These are phyloP conservation scores for Cicer chorassanicum DNA, from an alignment of 306 rosid genomes.

Conservation along the genomic window DNA sequence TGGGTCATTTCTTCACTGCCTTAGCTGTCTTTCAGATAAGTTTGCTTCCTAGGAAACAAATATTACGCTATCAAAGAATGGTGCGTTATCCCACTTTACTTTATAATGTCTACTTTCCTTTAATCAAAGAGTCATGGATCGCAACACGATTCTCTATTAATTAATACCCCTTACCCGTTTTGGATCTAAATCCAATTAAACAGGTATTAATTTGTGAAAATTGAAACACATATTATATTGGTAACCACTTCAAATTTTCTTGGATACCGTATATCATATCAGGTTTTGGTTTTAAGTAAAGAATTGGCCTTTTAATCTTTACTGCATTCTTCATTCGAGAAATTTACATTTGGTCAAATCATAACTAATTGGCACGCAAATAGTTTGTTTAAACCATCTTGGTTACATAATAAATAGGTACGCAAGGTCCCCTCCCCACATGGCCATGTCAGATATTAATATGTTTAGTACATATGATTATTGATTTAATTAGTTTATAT, in stretches of 20 bases:
- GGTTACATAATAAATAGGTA: neutral
- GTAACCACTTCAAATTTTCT: neutral
- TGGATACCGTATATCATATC: too few relatives aligned
- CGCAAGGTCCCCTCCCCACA: conserved; percentile 15
- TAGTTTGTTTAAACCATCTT: neutral
- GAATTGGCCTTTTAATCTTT: too few relatives aligned
- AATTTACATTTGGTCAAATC: too few relatives aligned
- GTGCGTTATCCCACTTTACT: conserved; percentile 39
- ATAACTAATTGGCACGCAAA: too few relatives aligned
- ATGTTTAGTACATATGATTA: neutral
- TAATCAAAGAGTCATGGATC: neutral
- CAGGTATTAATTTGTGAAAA: neutral
- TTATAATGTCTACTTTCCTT: conserved; percentile 35
- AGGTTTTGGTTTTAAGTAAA: too few relatives aligned
- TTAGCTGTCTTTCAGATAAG: conserved; percentile 66
- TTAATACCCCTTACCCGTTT: neutral
- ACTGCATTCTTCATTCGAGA: too few relatives aligned
- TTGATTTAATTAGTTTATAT: too few relatives aligned
- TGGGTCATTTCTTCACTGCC: conserved; percentile 58
- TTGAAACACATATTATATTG: neutral
- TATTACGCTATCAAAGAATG: conserved; percentile 37
- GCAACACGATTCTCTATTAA: conserved; percentile 16
- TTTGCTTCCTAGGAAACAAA: conserved; percentile 77
- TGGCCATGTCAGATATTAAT: neutral
- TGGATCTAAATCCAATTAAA: conserved; percentile 38